A percentile compares a stretch with the other conserved stretches of the same genome.
Evolutionary conservation across 495 filamentous ascomycete species (phyloP).

Genomic region (Chaetomidium leptoderma): DNA sequence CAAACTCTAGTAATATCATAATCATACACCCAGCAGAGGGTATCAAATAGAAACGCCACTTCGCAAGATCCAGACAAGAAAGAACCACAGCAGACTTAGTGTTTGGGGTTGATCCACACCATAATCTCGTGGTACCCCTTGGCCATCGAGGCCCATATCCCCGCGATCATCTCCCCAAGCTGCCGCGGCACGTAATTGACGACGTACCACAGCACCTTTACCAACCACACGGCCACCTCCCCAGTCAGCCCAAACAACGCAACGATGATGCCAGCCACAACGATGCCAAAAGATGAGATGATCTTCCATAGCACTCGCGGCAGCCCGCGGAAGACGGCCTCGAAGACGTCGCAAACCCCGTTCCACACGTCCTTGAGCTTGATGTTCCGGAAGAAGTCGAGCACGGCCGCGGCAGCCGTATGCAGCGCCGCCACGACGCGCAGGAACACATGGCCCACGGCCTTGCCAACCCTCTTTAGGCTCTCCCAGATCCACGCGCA

Average conservation of each 20-base stretch:
- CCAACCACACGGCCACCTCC: conserved; percentile 27
- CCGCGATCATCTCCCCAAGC: conserved; percentile 31
- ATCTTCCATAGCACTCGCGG: conserved; percentile 30
- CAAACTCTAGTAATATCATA: background rate
- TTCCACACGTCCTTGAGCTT: conserved; percentile 40
- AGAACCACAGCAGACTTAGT: conserved; percentile 14
- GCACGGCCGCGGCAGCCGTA: conserved; percentile 33
- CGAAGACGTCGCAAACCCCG: conserved; percentile 30
- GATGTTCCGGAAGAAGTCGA: conserved; percentile 36
- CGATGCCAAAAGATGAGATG: conserved; percentile 24
- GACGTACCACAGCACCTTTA: conserved; percentile 25
- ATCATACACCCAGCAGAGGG: background rate
- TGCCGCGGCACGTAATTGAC: conserved; percentile 35
- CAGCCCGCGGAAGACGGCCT: conserved; percentile 33
- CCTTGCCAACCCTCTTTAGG: conserved; percentile 27
- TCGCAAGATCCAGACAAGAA: background rate
- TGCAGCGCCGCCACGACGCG: conserved; percentile 34
- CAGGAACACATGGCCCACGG: conserved; percentile 27
- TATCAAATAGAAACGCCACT: background rate
- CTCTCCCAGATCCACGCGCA: conserved; percentile 33
- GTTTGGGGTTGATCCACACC: conserved; percentile 43
- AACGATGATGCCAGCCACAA: conserved; percentile 25
- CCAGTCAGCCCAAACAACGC: conserved; percentile 32
- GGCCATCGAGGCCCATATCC: conserved; percentile 30
- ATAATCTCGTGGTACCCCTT: conserved; percentile 38